phyloP scores from a whole-genome alignment of 208 protist genomes.

The Wallacemonas sp. region DNA sequence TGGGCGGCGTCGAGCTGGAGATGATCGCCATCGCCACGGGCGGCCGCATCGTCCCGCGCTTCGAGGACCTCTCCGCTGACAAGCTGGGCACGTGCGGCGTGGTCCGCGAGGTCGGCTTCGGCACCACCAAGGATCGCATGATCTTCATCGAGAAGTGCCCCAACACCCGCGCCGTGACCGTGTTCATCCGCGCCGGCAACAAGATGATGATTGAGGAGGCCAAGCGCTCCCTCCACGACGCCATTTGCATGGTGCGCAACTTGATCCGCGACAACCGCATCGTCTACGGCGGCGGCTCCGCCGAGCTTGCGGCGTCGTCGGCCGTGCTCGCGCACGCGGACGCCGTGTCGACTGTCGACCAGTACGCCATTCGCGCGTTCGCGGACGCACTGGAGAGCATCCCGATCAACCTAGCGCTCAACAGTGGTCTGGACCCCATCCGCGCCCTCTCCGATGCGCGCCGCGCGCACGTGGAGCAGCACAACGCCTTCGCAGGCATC shows the following conservation, averaged over 20 bases:
- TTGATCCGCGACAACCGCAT: slow-evolving; percentile 99
- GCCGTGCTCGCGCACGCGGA: slow-evolving; percentile 93
- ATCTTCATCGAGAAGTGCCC: slow-evolving; percentile 99
- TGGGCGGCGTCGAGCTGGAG: slow-evolving; percentile 99
- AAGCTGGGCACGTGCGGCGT: slow-evolving; percentile 97
- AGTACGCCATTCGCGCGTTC: slow-evolving; percentile 99
- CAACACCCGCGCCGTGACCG: slow-evolving; percentile 98
- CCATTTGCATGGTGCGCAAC: slow-evolving; percentile 99
- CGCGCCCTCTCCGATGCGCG: slow-evolving; percentile 97
- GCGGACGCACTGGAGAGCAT: slow-evolving; percentile 99
- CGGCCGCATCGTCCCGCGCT: slow-evolving; percentile 98
- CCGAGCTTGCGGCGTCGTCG: slow-evolving; percentile 98
- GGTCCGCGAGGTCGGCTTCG: slow-evolving; percentile 94
- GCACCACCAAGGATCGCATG: slow-evolving; percentile 98
- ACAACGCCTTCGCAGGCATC: slow-evolving; percentile 97
- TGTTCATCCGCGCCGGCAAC: slow-evolving; percentile 99
- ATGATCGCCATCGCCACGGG: slow-evolving; percentile 99
- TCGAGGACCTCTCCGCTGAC: slow-evolving; percentile 96
- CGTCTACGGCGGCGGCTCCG: slow-evolving; percentile 99
- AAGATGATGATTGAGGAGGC: slow-evolving; percentile 99
- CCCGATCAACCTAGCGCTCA: slow-evolving; percentile 99
- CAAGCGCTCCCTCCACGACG: slow-evolving; percentile 99
- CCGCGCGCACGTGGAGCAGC: slow-evolving; percentile 92
- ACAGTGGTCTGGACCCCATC: slow-evolving; percentile 97
- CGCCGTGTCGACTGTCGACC: slow-evolving; percentile 94